Evolutionary conservation across 2,329 filamentous ascomycete genomes (phyloP).

Genomic region (Fusarium pseudoanthophilum): DNA sequence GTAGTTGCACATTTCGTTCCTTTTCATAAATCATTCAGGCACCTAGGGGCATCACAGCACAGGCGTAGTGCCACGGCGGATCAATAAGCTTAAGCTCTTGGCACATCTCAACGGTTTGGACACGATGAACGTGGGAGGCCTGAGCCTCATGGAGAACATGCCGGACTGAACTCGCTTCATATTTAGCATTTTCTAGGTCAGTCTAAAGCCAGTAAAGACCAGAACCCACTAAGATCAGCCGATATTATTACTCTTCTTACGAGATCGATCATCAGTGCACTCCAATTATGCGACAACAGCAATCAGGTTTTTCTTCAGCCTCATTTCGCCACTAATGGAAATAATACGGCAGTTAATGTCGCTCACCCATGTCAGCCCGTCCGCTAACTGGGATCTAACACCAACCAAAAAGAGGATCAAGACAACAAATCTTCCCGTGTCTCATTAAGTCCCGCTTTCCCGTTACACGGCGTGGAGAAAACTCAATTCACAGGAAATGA

Average conservation of each 20-base stretch:
- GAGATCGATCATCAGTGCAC: fast-evolving
- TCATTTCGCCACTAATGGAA: neutral
- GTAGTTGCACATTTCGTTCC: neutral
- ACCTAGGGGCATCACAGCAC: too few relatives aligned
- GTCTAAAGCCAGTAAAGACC: too few relatives aligned
- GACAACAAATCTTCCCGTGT: neutral
- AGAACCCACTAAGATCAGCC: too few relatives aligned
- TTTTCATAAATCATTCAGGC: neutral
- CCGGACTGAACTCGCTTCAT: neutral
- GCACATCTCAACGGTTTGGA: neutral
- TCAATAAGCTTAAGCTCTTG: neutral
- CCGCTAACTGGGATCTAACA: neutral
- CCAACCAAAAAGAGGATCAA: neutral
- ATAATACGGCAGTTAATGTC: neutral
- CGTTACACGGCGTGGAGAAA: neutral
- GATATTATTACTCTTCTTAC: fast-evolving
- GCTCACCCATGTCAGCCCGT: neutral
- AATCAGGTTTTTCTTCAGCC: neutral
- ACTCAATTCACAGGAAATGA: neutral
- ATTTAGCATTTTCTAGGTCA: neutral
- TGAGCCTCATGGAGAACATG: neutral
- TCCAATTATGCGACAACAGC: neutral
- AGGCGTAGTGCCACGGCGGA: neutral
- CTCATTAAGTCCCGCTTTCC: neutral
- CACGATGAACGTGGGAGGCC: neutral